These are phyloP conservation scores for Biscogniauxia marginata DNA, from an alignment of 2,329 filamentous ascomycete genomes.

Conservation along the genomic window DNA sequence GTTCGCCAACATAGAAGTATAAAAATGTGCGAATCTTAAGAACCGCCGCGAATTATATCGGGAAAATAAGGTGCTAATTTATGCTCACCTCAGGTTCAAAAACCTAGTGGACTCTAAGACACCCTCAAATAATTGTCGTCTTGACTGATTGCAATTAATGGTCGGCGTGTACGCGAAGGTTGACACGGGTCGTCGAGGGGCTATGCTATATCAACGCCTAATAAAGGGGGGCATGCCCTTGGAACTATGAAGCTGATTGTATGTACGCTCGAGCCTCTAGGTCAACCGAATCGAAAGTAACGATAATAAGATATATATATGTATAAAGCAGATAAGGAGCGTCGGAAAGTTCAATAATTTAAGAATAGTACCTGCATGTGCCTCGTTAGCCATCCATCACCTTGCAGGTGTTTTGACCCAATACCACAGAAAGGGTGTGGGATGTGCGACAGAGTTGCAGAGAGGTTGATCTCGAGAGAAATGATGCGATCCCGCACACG, in stretches of 20 bases:
- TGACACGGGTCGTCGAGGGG: neutral
- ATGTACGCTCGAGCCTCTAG: neutral
- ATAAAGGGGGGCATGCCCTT: neutral
- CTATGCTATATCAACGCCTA: neutral
- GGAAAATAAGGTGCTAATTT: neutral
- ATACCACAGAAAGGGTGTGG: neutral
- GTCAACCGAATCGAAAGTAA: neutral
- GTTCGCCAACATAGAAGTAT: neutral
- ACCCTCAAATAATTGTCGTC: neutral
- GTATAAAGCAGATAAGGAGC: neutral
- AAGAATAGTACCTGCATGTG: neutral
- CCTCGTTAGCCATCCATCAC: neutral
- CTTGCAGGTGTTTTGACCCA: neutral
- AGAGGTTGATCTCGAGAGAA: neutral
- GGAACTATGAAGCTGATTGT: neutral
- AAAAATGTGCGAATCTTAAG: neutral
- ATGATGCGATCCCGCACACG: neutral
- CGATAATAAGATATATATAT: neutral
- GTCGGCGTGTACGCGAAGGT: neutral
- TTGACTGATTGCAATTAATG: neutral
- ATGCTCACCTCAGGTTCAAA: neutral
- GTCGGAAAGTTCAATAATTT: neutral
- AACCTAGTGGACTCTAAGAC: neutral
- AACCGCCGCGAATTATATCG: neutral
- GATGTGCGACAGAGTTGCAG: neutral